Base-by-base conservation (phyloP, 768 basidiomycete genomes). In the Hydnum rufescens region DNA sequence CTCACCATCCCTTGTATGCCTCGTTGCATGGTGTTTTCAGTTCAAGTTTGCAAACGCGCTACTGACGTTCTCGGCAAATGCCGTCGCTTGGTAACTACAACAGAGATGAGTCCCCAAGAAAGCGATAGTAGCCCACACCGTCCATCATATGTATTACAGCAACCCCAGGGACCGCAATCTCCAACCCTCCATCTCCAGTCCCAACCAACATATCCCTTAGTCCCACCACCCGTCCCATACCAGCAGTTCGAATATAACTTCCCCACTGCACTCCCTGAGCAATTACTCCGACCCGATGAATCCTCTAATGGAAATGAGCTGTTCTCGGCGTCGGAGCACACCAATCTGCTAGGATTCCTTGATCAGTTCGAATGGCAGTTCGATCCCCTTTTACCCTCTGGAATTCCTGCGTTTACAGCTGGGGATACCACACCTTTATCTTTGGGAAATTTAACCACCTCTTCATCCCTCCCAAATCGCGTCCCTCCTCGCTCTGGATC, bases 281-380 rank as follows among this genome's bases (percentile, higher is more conserved):
- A n/a, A 18, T 16, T 31, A 32, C 2, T 50, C 30, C 49, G 28
- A 23, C 39, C 51, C n/a, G 13, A 8, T 47, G 13, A 13, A 8
- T 8, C 8, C 26, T 26, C 44, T 16, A 28, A 13, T 26, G n/a
- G 8, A 22, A 6, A 16, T 2, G 47, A 81, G 62, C 76, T 88
- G 57, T 82, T 88, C 64, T 81, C 83, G 5, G 70, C 75, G 0
- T 72, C 78, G 55, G 85, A 88, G 65, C 81, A 81, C 3, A 80
- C 77, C 0, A 77, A 84, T 64, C 69, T 88, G 51, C 71, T 86
- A 55, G 78, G 80, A 53, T 88, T 88, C 63, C 75, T 88, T 62
- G 83, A 87, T 65, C 79, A 78, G 64, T 83, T 86, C 60, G 57
- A 54, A 59, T 78, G 77, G 76, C 79, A 82, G 52, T 68, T 76